Conservation (phyloP, 1,284 basidiomycete genomes). For the Bjerkandera adusta region DNA sequence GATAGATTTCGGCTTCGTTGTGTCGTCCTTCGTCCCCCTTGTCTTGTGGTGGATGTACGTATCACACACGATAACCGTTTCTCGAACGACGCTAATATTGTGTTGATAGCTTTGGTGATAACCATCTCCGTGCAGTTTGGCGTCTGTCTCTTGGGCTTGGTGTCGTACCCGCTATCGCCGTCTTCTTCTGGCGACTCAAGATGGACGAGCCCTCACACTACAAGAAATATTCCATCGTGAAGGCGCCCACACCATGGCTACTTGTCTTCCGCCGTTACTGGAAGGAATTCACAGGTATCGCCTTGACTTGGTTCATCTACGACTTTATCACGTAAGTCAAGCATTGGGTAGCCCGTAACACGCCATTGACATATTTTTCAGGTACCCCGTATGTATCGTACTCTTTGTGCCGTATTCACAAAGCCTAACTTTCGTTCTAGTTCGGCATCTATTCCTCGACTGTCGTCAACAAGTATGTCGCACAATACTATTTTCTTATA, state of each 20-base stretch:
- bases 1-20: slow-evolving; percentile 89
- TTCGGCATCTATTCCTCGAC: slow-evolving; percentile 85
- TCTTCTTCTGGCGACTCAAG: slow-evolving; percentile 84
- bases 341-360: not conserved
- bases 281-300: slow-evolving; percentile 64
- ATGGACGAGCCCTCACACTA: slow-evolving; percentile 81
- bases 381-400: slow-evolving; percentile 53
- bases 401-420: not conserved
- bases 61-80: not conserved
- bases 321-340: slow-evolving; percentile 70
- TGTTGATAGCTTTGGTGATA: slow-evolving; percentile 61
- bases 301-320: slow-evolving; percentile 82
- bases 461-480: slow-evolving; percentile 61
- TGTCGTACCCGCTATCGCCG: slow-evolving; percentile 74
- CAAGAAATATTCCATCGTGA: slow-evolving; percentile 75
- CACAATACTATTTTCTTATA: not conserved
- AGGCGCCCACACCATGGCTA: slow-evolving; percentile 71
- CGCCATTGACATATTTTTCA: slow-evolving; percentile 24
- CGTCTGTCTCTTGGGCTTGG: slow-evolving; percentile 89
- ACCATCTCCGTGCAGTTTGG: slow-evolving; percentile 87
- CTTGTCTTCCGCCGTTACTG: slow-evolving; percentile 85
- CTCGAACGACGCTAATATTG: not conserved
- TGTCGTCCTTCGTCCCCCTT: slow-evolving; percentile 81
- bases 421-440: slow-evolving; percentile 32
- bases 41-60: slow-evolving; percentile 84